Percentiles rank a stretch among this genome's conserved stretches.
phyloP scores from a whole-genome alignment of 768 basidiomycete genomes.

The Mycena rosella region DNA sequence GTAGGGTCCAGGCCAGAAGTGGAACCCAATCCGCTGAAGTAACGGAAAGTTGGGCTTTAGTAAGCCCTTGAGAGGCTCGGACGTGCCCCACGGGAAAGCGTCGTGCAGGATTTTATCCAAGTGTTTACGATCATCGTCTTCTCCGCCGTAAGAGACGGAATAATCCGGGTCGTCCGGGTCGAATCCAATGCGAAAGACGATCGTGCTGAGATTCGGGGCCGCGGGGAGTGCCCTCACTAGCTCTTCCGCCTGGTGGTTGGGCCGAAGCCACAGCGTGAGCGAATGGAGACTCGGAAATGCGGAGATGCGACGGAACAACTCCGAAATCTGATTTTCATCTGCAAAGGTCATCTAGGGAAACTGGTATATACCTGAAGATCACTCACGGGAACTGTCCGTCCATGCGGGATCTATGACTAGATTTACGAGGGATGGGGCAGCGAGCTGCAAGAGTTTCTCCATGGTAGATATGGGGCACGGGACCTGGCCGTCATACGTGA shows the following conservation, averaged over 20 bases:
- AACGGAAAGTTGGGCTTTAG: too few species aligned
- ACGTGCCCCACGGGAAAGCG: too few species aligned
- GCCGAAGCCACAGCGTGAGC: background rate
- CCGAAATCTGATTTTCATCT: background rate
- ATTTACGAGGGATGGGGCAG: background rate
- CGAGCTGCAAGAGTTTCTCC: background rate
- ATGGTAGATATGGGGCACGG: background rate
- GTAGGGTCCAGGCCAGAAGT: background rate
- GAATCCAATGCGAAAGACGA: conserved; percentile 5
- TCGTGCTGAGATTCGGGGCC: background rate
- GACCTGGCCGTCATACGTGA: background rate
- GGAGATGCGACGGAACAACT: background rate
- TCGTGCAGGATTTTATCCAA: background rate
- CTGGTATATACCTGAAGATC: too few species aligned
- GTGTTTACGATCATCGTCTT: background rate
- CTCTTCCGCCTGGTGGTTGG: background rate
- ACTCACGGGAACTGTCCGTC: background rate
- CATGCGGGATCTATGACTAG: background rate
- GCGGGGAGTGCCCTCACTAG: background rate
- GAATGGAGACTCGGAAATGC: background rate
- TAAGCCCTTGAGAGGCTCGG: too few species aligned
- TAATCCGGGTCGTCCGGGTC: too few species aligned
- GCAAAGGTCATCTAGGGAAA: background rate
- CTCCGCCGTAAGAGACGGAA: too few species aligned
- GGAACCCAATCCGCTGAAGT: background rate